phyloP scores from a whole-genome alignment of 1,139 yeast species.

The Candida freyschussii region DNA sequence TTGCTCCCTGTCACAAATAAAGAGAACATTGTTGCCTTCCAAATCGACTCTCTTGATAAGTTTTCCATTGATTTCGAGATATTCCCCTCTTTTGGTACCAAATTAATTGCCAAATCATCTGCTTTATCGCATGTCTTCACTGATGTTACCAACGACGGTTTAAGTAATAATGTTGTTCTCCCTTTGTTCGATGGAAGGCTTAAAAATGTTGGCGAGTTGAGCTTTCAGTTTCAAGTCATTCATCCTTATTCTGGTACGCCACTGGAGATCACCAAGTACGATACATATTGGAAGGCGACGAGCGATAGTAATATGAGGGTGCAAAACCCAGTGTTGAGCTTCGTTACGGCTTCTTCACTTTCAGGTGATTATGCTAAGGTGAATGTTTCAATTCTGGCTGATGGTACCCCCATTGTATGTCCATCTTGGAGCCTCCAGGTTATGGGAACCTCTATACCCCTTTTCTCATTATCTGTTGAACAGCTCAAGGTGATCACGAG shows the following conservation, averaged over 20 bases:
- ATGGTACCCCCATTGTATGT: conserved; percentile 82
- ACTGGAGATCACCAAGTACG: conserved; percentile 86
- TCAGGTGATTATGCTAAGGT: conserved; percentile 75
- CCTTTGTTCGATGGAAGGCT: conserved; percentile 82
- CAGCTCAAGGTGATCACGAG: conserved; percentile 31
- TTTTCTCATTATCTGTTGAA: conserved; percentile 38
- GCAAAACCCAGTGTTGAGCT: conserved; percentile 44
- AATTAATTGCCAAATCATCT: conserved; percentile 84
- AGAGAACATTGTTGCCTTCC: conserved; percentile 74
- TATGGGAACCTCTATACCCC: conserved; percentile 45
- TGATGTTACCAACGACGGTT: conserved; percentile 29
- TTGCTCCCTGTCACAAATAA: conserved; percentile 73
- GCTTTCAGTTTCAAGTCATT: conserved; percentile 75
- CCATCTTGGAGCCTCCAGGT: conserved; percentile 64
- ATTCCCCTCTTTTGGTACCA: conserved; percentile 91
- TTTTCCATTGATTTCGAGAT: conserved; percentile 86
- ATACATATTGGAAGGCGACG: conserved; percentile 95
- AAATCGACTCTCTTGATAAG: conserved; percentile 72
- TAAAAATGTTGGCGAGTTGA: conserved; percentile 76
- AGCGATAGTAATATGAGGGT: conserved; percentile 35
- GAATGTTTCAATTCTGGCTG: conserved; percentile 67
- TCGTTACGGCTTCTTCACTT: conserved; percentile 89
- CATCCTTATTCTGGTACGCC: conserved; percentile 86
- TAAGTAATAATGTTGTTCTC: conserved; percentile 40
- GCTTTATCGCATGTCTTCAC: conserved; percentile 57